Base-by-base conservation (phyloP, 2,329 filamentous ascomycete species). In the Drechslerella stenobrocha region DNA sequence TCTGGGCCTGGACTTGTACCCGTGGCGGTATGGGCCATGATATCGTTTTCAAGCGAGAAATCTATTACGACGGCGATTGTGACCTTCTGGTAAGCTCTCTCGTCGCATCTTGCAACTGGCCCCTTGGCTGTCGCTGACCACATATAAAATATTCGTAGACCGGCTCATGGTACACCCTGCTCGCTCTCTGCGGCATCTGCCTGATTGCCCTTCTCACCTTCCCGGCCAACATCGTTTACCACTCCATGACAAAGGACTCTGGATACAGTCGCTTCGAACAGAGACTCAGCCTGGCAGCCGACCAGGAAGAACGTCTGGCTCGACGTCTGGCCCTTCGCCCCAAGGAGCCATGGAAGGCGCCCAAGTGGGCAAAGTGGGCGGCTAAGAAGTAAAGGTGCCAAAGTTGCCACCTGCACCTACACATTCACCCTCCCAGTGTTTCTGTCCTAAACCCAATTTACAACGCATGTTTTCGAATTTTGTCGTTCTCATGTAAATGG, bases 51-150 rank as follows among this genome's bases (percentile, higher is more conserved):
- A 69, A 69, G 42, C 30, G 57, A 37, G 32, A 61, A 11, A 69
- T 69, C 23, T 69, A 69, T 40, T 69, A 69, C 23, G 64, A 69
- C 23, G 64, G 64, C 18, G 58, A 69, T 52, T 69, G 64, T 26
- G 52, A 69, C 35, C 48, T 69, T 24, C 51, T 69, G 56, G 64
- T 69, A 53, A 47, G 64, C 35, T 44, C 11, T 18, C 18, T 40
- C 3, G 15, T 15, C 18, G 11, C 7, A 11, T 24, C 30, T 9
- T 42, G 37, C 18, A 3, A 37, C n/a, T n/a, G n/a, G n/a, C n/a
- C n/a, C n/a, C n/a, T n/a, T n/a, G n/a, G n/a, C n/a, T n/a, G n/a
- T n/a, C n/a, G n/a, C n/a, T 18, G 13, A 20, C 28, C 5, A 30
- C 28, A 30, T 30, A n/a, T 20, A 18, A 8, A 3, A 20, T 20